Evolutionary conservation across 345 rosid genomes (phyloP), one percentile per base, ranked within the genome.

Genomic region (Eucalyptus sp.): DNA sequence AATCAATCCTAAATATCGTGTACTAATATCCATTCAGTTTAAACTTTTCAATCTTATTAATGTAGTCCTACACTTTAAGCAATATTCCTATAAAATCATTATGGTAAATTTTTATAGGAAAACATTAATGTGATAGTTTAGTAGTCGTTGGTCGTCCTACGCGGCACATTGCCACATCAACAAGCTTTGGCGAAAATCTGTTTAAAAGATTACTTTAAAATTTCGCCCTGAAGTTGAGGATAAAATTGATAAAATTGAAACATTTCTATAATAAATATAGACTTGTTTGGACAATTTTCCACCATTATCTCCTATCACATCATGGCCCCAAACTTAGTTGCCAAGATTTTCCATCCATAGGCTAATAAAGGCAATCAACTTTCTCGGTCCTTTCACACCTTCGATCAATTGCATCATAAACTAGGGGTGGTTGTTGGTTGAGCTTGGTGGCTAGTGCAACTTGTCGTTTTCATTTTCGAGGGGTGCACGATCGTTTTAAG

Each of bases 71-170:
- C 7, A 52, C 58, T 52, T 52, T 18, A 52, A 52, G 25, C 10
- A 52, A 52, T 52, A 8, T 52, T 20, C 25, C 2, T 52, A 56
- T 24, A 0, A 56, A 56, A 0, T 24, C 29, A 22, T 56, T 56
- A 0, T 0, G 0, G 29, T 56, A 24, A 56, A 24, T 56, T 56
- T 56, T 56, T 56, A 56, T 0, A 22, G 3, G 29, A 10, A 56
- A 56, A 22, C 8, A 8, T 24, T 10, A 22, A 56, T 56, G 27
- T 24, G 29, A 3, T 8, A 6, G 29, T 22, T 22, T 10, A 8
- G 3, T 0, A 4, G 0, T 56, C 0, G 13, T 0, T 56, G 3
- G 0, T 22, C 1, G 2, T 24, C 3, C 6, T 56, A 56, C 2
- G 0, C 1, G 4, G 2, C 25, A 54, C 10, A 54, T 54, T 20